Conservation (phyloP, 78 protist genomes). For the slime mould (Dictyostelium discoideum) region dicty_2.7 NC_007091.3:3443001-3443500, state of each 20-base stretch:
- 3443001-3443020: slow-evolving; percentile 76
- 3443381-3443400: slow-evolving; percentile 81
- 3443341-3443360: slow-evolving; percentile 82
- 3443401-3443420: slow-evolving; percentile 88
- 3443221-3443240: slow-evolving; percentile 11
- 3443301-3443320: slow-evolving; percentile 77
- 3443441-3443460: slow-evolving; percentile 43
- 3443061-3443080: slow-evolving; percentile 34
- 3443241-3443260: not conserved
- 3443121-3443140: slow-evolving; percentile 55
- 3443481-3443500: not conserved
- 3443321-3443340: slow-evolving; percentile 47
- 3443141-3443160: slow-evolving; percentile 82
- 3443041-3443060: not conserved
- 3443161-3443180: slow-evolving; percentile 70
- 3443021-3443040: slow-evolving; percentile 23
- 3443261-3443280: slow-evolving; percentile 75
- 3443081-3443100: slow-evolving; percentile 86
- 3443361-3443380: slow-evolving; percentile 84
- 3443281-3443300: slow-evolving; percentile 81
- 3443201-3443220: slow-evolving; percentile 64
- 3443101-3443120: slow-evolving; percentile 71
- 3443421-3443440: slow-evolving; percentile 42
- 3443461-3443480: slow-evolving; percentile 52
- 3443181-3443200: slow-evolving; percentile 53